A percentile compares a stretch with the other conserved stretches of the same genome.
phyloP scores from a whole-genome alignment of 2,329 filamentous ascomycete genomes.

The Orbilia blumenaviensis region DNA sequence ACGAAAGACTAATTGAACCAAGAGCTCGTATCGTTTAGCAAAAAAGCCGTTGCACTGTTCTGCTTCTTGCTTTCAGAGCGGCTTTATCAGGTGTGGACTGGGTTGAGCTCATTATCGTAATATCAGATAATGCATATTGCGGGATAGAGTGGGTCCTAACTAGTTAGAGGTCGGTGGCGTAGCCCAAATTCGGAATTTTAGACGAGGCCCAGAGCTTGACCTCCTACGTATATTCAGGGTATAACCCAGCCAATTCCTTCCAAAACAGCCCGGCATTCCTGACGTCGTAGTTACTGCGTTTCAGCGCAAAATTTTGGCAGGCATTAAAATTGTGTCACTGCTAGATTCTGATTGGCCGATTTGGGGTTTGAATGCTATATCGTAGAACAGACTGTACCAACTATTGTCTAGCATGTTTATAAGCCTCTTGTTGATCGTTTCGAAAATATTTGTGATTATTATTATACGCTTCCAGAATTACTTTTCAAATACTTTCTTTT shows the following conservation, averaged over 20 bases:
- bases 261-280: no score
- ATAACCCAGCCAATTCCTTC: no score
- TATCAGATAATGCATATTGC: constrained; percentile 2
- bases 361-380: background rate
- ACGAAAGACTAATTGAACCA: background rate
- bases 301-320: background rate
- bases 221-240: no score
- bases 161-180: background rate
- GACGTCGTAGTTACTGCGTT: background rate
- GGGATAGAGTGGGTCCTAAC: background rate
- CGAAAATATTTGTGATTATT: no score
- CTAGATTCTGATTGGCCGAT: background rate
- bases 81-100: background rate
- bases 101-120: background rate
- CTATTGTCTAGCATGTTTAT: no score
- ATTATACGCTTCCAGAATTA: no score
- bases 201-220: background rate
- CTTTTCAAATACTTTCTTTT: no score
- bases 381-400: background rate
- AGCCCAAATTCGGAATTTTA: background rate
- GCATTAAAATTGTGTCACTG: background rate
- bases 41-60: background rate
- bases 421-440: no score
- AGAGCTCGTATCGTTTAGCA: background rate
- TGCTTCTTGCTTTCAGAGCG: no score